Percentiles rank a stretch among this genome's conserved stretches.
Conservation (phyloP, 2,329 filamentous ascomycete genomes). For the Colletotrichum theobromicola region DNA sequence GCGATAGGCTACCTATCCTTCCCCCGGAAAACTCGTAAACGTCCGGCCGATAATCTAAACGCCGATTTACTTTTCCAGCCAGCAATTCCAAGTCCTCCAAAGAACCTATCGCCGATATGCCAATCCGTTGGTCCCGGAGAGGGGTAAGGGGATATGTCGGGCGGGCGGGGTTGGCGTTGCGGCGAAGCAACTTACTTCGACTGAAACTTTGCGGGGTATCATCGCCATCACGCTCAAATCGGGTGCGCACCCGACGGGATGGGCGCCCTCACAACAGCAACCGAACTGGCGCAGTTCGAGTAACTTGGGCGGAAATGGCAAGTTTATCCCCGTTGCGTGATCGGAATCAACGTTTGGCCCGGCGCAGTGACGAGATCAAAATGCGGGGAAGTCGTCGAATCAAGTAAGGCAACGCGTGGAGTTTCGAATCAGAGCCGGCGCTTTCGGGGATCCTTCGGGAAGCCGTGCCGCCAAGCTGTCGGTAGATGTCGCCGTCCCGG, state of each 20-base stretch:
- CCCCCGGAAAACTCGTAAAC: neutral
- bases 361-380: neutral
- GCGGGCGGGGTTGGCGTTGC: neutral
- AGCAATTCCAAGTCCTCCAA: neutral
- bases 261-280: neutral
- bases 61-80: neutral
- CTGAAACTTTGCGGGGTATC: constrained; percentile 4
- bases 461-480: constrained; percentile 3
- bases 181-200: neutral
- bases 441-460: constrained; percentile 15
- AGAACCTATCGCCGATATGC: neutral
- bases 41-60: neutral
- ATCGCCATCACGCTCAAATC: neutral
- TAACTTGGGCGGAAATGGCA: constrained; percentile 3
- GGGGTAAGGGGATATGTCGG: neutral
- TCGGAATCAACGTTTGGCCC: neutral
- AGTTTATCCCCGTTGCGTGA: neutral
- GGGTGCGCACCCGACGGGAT: neutral
- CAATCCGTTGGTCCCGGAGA: neutral
- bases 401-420: neutral
- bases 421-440: neutral
- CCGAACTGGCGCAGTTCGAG: neutral
- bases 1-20: neutral
- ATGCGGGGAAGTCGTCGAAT: constrained; percentile 16
- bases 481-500: neutral